These are phyloP conservation scores for Cicer pinnatifidum DNA, from an alignment of 306 rosid genomes.

Conservation along the genomic window DNA sequence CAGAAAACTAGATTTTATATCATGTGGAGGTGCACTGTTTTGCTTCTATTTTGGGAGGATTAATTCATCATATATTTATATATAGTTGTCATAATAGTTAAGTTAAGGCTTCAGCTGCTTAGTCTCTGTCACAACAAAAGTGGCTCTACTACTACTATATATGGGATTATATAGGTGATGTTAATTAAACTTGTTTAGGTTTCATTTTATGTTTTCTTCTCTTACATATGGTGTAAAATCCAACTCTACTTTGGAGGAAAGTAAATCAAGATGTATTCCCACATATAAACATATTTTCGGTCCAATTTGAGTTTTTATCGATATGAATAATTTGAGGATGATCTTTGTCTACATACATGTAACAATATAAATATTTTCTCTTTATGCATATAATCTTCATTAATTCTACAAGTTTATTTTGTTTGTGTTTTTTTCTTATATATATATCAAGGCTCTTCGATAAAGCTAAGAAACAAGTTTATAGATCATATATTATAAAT, in stretches of 20 bases:
- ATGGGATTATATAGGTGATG: too few relatives aligned
- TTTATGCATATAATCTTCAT: not conserved
- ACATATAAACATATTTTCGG: not conserved
- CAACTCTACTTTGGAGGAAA: not conserved
- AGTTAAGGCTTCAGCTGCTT: not conserved
- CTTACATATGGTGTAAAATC: not conserved
- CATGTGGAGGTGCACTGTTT: conserved; percentile 69
- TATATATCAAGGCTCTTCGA: too few relatives aligned
- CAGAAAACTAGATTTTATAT: conserved; percentile 64
- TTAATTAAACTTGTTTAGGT: not conserved
- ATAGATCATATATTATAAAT: too few relatives aligned
- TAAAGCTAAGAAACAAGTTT: too few relatives aligned
- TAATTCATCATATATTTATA: not conserved
- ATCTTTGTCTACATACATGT: not conserved
- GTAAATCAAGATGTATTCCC: not conserved
- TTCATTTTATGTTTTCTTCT: not conserved
- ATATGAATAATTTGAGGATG: not conserved
- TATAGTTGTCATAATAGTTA: not conserved
- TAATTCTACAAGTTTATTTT: not conserved
- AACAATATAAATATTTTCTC: not conserved
- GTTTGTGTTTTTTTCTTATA: too few relatives aligned
- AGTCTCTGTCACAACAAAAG: not conserved
- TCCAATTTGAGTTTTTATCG: not conserved
- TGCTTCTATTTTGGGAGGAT: conserved; percentile 63
- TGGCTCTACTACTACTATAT: too few relatives aligned